Conservation (phyloP, 2,329 filamentous ascomycete genomes). For the Macroventuria anomochaeta region DNA sequence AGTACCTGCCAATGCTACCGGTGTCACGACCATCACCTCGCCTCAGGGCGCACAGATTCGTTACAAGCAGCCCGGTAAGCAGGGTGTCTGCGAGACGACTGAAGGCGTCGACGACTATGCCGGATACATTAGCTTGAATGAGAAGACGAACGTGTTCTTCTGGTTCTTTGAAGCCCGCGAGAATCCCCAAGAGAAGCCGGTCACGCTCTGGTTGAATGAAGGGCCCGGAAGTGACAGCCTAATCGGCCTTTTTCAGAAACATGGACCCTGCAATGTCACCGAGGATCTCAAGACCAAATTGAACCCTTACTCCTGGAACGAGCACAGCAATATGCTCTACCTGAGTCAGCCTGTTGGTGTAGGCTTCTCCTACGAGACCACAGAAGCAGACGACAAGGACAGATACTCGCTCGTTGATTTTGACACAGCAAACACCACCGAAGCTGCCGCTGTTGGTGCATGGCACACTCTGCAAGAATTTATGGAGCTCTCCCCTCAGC, state of each 20-base stretch:
- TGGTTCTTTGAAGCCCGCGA: conserved; percentile 59
- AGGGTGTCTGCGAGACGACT: conserved; percentile 53
- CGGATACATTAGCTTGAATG: conserved; percentile 47
- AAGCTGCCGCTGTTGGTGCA: conserved; percentile 43
- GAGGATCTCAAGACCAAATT: conserved; percentile 45
- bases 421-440: conserved; percentile 41
- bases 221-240: conserved; percentile 61
- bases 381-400: conserved; percentile 30
- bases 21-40: conserved; percentile 43
- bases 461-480: conserved; percentile 49
- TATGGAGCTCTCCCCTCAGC: conserved; percentile 43
- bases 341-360: conserved; percentile 50
- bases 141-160: conserved; percentile 51
- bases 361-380: conserved; percentile 50
- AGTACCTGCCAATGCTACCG: conserved; percentile 41
- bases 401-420: conserved; percentile 43
- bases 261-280: conserved; percentile 40
- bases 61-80: conserved; percentile 47
- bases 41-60: conserved; percentile 43
- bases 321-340: conserved; percentile 49
- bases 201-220: conserved; percentile 61
- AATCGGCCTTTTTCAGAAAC: conserved; percentile 61
- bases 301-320: conserved; percentile 51
- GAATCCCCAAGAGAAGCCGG: conserved; percentile 46
- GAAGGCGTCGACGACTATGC: conserved; percentile 48